Evolutionary conservation across 116 monocot genomes (phyloP).

Genomic region (Iris pallida): DNA sequence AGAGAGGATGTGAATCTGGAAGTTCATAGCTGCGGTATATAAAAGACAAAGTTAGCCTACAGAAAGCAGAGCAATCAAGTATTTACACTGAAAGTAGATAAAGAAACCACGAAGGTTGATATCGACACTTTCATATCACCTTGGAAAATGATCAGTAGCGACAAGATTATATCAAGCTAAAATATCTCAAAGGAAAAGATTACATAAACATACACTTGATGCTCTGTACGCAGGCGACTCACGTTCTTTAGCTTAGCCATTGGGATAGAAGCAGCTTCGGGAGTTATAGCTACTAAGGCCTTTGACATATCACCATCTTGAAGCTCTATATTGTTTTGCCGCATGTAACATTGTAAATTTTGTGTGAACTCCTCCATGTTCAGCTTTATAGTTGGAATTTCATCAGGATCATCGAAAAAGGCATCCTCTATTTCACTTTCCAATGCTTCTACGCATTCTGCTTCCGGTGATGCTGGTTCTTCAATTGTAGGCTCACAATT

Average conservation of each 20-base stretch:
- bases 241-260: conserved; percentile 86
- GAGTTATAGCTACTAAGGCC: conserved; percentile 60
- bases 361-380: conserved; percentile 63
- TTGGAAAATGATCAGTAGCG: neutral
- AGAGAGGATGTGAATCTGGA: conserved; percentile 72
- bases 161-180: neutral
- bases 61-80: neutral
- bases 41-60: conserved; percentile 7
- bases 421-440: conserved; percentile 68
- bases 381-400: conserved; percentile 69
- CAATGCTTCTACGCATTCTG: conserved; percentile 32
- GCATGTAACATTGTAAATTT: conserved; percentile 54
- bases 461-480: conserved; percentile 77
- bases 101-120: neutral
- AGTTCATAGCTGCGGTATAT: conserved; percentile 69
- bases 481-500: conserved; percentile 67
- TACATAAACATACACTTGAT: conserved; percentile 78
- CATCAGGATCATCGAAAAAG: conserved; percentile 72
- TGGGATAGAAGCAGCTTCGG: conserved; percentile 67
- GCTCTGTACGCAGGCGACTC: conserved; percentile 79
- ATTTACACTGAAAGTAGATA: neutral
- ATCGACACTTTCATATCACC: neutral
- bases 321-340: conserved; percentile 44
- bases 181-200: neutral
- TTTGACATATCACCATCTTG: conserved; percentile 65